Conservation (phyloP, 2,329 filamentous ascomycete species). For the Hymenoscyphus salicellus region DNA sequence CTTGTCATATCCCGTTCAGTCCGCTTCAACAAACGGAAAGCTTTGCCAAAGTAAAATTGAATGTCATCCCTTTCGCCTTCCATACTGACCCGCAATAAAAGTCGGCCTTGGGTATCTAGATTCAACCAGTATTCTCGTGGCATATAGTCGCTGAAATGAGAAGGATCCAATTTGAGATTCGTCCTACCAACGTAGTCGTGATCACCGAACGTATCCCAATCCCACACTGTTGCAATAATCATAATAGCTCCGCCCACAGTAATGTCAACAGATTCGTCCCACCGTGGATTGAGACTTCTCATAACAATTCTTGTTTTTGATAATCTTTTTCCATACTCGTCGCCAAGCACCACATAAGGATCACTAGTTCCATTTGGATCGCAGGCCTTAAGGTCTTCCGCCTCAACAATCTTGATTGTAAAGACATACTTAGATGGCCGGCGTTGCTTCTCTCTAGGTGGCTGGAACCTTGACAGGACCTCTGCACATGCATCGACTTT, state of each 20-base stretch:
- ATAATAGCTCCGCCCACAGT: conserved; percentile 89
- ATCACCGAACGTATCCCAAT: conserved; percentile 94
- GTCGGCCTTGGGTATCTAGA: conserved; percentile 86
- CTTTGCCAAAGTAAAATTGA: conserved; percentile 96
- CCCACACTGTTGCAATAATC: conserved; percentile 95
- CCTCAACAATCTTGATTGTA: conserved; percentile 97
- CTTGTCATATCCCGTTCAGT: conserved; percentile 98
- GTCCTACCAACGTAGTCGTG: conserved; percentile 96
- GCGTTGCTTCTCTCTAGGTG: conserved; percentile 60
- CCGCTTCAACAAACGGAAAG: conserved; percentile 90
- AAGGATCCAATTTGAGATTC: conserved; percentile 96
- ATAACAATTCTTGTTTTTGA: conserved; percentile 93
- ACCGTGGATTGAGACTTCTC: conserved; percentile 85
- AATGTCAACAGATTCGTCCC: conserved; percentile 97
- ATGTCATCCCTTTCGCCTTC: conserved; percentile 98
- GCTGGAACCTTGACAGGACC: conserved; percentile 72
- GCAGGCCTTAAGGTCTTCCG: conserved; percentile 96
- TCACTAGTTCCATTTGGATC: conserved; percentile 93
- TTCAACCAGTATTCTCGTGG: conserved; percentile 97
- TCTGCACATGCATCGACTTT: conserved; percentile 89
- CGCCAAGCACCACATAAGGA: conserved; percentile 92
- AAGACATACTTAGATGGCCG: conserved; percentile 90
- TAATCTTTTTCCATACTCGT: conserved; percentile 95
- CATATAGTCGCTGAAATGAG: conserved; percentile 93
- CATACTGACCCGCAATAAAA: conserved; percentile 93